Base-by-base conservation (phyloP, 2,329 filamentous ascomycete species). In the Microsporum canis region DNA sequence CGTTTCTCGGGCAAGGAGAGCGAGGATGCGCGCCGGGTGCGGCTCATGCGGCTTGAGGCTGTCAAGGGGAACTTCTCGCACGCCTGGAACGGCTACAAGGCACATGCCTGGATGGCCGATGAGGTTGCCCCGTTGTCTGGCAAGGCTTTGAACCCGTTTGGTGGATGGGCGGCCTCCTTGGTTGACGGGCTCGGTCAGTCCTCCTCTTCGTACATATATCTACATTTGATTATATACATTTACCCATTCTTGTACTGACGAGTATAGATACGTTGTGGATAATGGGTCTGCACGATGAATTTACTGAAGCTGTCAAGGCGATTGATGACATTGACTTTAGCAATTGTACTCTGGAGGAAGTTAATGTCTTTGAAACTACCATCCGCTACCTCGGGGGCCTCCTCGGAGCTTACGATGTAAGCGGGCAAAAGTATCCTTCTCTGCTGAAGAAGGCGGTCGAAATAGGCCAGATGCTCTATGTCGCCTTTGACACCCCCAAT, bases 61-160 rank as follows among this genome's bases (percentile, higher is more conserved):
- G 77, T 84, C 60, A 77, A 75, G 65, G 75, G 75, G 57, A 79
- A 76, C 65, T 84, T 84, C 64, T 64, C 73, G 57, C 80, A 80
- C 66, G 80, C 79, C 64, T 87, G 84, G 82, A 68, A 71, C 5
- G 81, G 80, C 10, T 88, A 88, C 71, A 84, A 80, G 68, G 77
- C 77, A 59, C 72, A 81, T 66, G 85, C 85, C 0, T 88, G 84
- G 84, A 78, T 80, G 67, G 77, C 80, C 53, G 85, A 88, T 68
- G 85, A 86, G 65, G 74, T 88, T 58, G 76, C 76, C 34, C 85
- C 85, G 3, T 66, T 87, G 8, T 78, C 78, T 14, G 83, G 78
- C 8, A 67, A 70, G 1, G 75, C 71, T 57, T 77, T 78, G 47
- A 79, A 86, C 66, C 80, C 82, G 39, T 87, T 86, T 71, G 83